A percentile compares a stretch with the other conserved stretches of the same genome.
Evolutionary conservation across 208 protist genomes (phyloP).

Genomic region (Acanthamoeba sp.): DNA sequence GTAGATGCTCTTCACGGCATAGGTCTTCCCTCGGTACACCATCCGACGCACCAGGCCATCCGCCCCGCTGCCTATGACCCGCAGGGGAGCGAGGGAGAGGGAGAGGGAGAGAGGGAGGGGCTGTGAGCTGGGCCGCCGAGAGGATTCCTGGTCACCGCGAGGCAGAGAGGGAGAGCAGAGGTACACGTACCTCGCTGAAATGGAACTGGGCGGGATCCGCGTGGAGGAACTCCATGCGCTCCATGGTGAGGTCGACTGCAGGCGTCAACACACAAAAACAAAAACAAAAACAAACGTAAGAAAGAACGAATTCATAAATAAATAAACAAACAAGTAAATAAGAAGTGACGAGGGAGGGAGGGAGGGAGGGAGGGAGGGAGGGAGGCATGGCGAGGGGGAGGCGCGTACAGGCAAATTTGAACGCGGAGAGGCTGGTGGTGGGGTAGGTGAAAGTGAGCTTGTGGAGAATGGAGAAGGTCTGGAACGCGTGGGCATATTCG

Average conservation of each 20-base stretch:
- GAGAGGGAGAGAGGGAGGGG: background rate
- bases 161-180: background rate
- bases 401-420: constrained; percentile 69
- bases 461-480: constrained; percentile 33
- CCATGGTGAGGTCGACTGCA: constrained; percentile 70
- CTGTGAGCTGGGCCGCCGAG: no score
- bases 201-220: constrained; percentile 49
- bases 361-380: no score
- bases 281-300: no score
- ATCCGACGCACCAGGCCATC: constrained; percentile 45
- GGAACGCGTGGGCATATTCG: constrained; percentile 45
- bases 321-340: no score
- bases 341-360: no score
- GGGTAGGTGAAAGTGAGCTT: constrained; percentile 11
- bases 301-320: no score
- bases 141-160: no score
- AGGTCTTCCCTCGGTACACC: constrained; percentile 6
- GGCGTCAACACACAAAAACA: no score
- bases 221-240: constrained; percentile 50
- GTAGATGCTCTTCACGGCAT: constrained; percentile 60
- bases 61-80: constrained; percentile 14
- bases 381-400: no score
- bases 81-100: background rate
- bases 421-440: constrained; percentile 11
- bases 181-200: background rate